These are phyloP conservation scores for Beauveria brongniartii DNA, from an alignment of 2,329 filamentous ascomycete species.

Conservation along the genomic window DNA sequence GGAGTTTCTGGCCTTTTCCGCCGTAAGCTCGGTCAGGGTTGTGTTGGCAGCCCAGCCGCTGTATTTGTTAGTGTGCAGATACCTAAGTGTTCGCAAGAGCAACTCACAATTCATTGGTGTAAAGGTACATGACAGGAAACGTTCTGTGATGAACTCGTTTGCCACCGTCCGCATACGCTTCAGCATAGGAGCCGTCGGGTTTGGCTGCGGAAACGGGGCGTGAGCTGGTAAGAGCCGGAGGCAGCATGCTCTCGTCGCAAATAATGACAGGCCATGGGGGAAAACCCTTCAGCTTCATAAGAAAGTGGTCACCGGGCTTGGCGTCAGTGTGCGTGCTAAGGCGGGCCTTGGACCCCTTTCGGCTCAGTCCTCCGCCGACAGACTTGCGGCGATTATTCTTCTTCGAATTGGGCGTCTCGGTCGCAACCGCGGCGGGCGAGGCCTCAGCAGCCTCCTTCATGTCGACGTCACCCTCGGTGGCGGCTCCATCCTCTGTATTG, in stretches of 20 bases:
- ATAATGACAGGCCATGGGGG: slow-evolving; percentile 92
- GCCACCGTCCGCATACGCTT: slow-evolving; percentile 79
- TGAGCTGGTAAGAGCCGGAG: slow-evolving; percentile 62
- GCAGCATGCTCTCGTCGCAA: slow-evolving; percentile 91
- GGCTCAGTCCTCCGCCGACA: slow-evolving; percentile 61
- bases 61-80: slow-evolving; percentile 1
- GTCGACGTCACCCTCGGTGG: slow-evolving; percentile 44
- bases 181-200: slow-evolving; percentile 76
- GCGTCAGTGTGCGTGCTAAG: slow-evolving; percentile 63
- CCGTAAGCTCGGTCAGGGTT: slow-evolving; percentile 68
- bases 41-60: slow-evolving; percentile 91
- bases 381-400: slow-evolving; percentile 63
- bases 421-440: slow-evolving; percentile 21
- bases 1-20: slow-evolving; percentile 59
- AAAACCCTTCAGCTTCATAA: slow-evolving; percentile 90
- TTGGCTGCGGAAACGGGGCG: slow-evolving; percentile 79
- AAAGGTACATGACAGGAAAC: slow-evolving; percentile 91
- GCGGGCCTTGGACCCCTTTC: slow-evolving; percentile 71
- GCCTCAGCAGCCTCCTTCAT: slow-evolving; percentile 33
- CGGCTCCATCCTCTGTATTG: slow-evolving; percentile 22
- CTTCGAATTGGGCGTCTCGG: slow-evolving; percentile 31
- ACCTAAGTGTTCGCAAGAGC: background rate
- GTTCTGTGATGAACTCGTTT: slow-evolving; percentile 79
- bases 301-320: slow-evolving; percentile 83
- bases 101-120: slow-evolving; percentile 95